These are phyloP conservation scores for Hyparrhenia diplandra DNA, from an alignment of 176 grass and related monocot species.

Conservation along the genomic window DNA sequence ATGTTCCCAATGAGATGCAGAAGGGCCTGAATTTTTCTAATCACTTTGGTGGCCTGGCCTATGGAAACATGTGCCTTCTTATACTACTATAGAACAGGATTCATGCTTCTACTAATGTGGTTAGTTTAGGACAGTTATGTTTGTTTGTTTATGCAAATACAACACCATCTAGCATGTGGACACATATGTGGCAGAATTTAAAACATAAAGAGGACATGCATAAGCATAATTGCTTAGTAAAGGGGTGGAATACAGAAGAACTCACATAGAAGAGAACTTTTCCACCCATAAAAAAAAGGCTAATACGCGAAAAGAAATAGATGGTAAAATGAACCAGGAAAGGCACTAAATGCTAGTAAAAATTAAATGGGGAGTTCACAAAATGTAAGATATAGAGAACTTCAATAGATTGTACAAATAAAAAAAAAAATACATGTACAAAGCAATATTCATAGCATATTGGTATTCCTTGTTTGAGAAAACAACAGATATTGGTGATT, in stretches of 20 bases:
- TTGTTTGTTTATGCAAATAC: slow-evolving; percentile 17
- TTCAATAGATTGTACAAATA: background rate
- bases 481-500: background rate
- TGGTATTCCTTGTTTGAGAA: background rate
- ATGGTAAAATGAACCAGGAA: slow-evolving; percentile 2
- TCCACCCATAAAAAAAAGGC: background rate
- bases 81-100: slow-evolving; percentile 7
- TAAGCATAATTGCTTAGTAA: slow-evolving; percentile 4
- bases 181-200: background rate
- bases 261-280: background rate
- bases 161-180: slow-evolving; percentile 1
- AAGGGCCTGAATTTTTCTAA: background rate
- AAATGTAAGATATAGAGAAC: background rate
- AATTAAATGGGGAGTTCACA: background rate
- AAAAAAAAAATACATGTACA: slow-evolving; percentile 8
- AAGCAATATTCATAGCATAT: background rate
- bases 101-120: background rate
- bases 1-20: background rate
- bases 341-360: background rate
- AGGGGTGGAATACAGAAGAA: background rate
- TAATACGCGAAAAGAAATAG: background rate
- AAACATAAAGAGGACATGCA: background rate
- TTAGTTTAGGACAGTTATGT: background rate
- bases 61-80: background rate
- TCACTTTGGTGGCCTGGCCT: background rate